Evolutionary conservation across 305 asterid genomes (phyloP).

Genomic region (Fraxinus baroniana): DNA sequence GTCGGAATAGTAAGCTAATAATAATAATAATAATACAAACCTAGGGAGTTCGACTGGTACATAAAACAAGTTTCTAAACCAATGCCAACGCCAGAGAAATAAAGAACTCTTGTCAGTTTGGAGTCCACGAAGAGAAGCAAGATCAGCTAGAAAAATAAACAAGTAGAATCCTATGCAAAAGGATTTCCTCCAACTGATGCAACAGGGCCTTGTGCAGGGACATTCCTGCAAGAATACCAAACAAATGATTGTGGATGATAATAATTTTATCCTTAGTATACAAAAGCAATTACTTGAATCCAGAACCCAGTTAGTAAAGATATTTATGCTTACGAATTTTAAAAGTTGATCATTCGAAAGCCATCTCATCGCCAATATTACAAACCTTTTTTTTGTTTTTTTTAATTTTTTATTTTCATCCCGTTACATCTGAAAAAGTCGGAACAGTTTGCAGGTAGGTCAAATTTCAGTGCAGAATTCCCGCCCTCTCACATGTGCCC

Average conservation of each 20-base stretch:
- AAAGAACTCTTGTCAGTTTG: neutral
- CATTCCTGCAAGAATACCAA: constrained; percentile 49
- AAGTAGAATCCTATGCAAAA: constrained; percentile 44
- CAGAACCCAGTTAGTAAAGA: neutral
- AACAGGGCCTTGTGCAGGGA: constrained; percentile 61
- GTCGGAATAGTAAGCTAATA: neutral
- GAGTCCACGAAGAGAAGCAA: neutral
- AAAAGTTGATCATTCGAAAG: neutral
- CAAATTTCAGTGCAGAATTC: neutral
- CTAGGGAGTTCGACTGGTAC: neutral
- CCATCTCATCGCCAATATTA: neutral
- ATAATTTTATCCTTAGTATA: neutral
- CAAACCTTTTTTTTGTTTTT: neutral
- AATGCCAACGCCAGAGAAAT: neutral
- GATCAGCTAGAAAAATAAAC: neutral
- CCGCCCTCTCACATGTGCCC: neutral
- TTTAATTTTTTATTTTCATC: neutral
- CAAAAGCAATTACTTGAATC: neutral
- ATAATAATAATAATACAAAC: neutral
- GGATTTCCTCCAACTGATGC: constrained; percentile 81
- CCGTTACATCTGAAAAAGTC: neutral
- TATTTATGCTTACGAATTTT: neutral
- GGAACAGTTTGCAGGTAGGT: neutral
- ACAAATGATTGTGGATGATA: constrained; percentile 9
- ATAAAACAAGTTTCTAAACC: neutral